Conservation (phyloP, 352 stramenopile genomes). For the Phytophthora pini region DNA sequence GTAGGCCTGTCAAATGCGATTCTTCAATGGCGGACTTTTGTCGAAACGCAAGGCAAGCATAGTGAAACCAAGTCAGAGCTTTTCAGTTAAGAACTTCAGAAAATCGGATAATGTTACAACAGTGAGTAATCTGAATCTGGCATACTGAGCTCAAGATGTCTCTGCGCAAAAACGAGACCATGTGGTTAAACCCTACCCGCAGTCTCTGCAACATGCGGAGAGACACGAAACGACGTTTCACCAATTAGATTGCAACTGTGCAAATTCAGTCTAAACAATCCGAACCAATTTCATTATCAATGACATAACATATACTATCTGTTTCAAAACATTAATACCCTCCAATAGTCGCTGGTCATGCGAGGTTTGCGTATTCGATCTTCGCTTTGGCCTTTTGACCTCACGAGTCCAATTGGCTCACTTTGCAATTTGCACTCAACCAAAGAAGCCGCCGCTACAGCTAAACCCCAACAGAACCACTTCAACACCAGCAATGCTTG, state of each 20-base stretch:
- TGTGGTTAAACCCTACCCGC: constrained; percentile 7
- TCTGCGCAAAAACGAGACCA: constrained; percentile 2
- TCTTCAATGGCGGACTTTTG: background rate
- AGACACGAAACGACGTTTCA: constrained; percentile 45
- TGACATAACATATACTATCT: background rate
- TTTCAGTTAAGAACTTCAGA: constrained; percentile 5
- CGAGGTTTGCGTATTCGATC: constrained; percentile 19
- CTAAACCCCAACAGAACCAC: background rate
- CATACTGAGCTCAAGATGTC: constrained; percentile 24
- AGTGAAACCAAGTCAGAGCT: constrained; percentile 10
- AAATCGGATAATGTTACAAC: background rate
- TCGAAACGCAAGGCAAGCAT: constrained; percentile 28
- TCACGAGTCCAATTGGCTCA: constrained; percentile 16
- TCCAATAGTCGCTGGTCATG: background rate
- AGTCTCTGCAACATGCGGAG: constrained; percentile 50
- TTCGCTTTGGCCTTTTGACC: background rate
- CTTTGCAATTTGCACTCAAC: constrained; percentile 32
- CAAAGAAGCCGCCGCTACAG: background rate
- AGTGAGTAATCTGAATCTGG: constrained; percentile 25
- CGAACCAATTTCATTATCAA: background rate
- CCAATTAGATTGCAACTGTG: constrained; percentile 1
- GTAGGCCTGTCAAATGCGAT: constrained; percentile 17
- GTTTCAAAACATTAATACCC: background rate
- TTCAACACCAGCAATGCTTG: constrained; percentile 35
- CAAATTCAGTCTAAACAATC: background rate